Conservation (phyloP, 2,329 filamentous ascomycete genomes). For the Bisporella sp. region DNA sequence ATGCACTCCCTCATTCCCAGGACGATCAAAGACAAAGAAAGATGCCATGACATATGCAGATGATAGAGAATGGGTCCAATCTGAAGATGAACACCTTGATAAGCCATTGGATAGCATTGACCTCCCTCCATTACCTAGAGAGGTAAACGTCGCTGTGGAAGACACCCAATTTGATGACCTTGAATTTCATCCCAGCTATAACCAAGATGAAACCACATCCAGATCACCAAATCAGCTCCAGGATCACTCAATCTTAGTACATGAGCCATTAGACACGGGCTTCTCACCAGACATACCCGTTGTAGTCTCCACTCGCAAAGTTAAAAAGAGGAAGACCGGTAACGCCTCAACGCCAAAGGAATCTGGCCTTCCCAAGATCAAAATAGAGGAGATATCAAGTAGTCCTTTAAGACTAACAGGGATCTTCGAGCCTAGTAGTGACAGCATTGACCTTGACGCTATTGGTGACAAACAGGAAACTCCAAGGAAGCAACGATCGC, state of each 20-base stretch:
- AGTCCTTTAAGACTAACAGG: slow-evolving; percentile 21
- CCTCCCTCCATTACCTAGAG: neutral
- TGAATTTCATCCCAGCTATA: slow-evolving; percentile 20
- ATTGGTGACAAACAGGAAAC: slow-evolving; percentile 28
- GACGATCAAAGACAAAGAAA: neutral
- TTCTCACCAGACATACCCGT: slow-evolving; percentile 16
- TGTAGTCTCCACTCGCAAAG: slow-evolving; percentile 16
- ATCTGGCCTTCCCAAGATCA: slow-evolving; percentile 16
- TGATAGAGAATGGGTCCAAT: neutral
- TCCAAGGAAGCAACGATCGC: slow-evolving; percentile 24
- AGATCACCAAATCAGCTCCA: neutral
- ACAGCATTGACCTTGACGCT: slow-evolving; percentile 30
- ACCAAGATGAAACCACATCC: slow-evolving; percentile 15
- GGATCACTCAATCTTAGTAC: neutral
- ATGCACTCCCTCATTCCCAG: neutral
- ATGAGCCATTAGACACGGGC: neutral
- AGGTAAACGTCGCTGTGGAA: slow-evolving; percentile 1
- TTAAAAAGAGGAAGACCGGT: slow-evolving; percentile 21
- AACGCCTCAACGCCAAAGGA: slow-evolving; percentile 1
- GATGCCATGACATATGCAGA: neutral
- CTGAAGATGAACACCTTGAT: neutral
- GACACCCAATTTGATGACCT: slow-evolving; percentile 11
- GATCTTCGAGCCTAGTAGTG: slow-evolving; percentile 13
- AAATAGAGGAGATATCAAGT: slow-evolving; percentile 20
- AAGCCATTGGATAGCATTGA: neutral